Evolutionary conservation across 257 asterid genomes (phyloP).

Genomic region (Rhazya stricta): DNA sequence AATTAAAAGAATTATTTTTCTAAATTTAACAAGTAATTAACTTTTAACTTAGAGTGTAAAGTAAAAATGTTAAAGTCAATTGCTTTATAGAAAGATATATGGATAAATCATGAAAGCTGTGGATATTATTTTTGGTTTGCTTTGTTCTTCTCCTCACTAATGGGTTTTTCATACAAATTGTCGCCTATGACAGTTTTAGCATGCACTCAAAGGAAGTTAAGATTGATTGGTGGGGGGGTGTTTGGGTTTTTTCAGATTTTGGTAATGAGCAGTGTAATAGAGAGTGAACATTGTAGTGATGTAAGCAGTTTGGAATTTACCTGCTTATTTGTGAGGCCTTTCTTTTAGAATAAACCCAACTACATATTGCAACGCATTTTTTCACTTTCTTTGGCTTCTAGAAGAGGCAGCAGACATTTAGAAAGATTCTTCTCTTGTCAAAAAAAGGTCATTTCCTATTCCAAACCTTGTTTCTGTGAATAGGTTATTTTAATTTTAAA

Average conservation of each 20-base stretch:
- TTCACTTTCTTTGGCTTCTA: background rate
- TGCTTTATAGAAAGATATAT: too few species aligned
- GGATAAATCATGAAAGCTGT: too few species aligned
- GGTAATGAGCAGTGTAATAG: background rate
- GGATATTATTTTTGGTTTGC: too few species aligned
- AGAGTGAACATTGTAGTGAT: background rate
- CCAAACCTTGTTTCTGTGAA: background rate
- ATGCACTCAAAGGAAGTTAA: background rate
- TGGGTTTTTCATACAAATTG: too few species aligned
- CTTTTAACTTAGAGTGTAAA: too few species aligned
- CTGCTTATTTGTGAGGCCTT: background rate
- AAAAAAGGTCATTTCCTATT: background rate
- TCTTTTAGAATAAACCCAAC: background rate
- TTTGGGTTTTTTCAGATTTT: background rate
- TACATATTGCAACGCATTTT: background rate
- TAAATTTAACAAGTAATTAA: too few species aligned
- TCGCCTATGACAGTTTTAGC: background rate
- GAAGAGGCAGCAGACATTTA: background rate
- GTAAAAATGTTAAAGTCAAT: too few species aligned
- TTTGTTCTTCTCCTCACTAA: too few species aligned
- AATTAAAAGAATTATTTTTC: too few species aligned
- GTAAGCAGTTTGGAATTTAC: background rate
- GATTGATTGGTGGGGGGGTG: background rate
- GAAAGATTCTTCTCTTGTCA: background rate
- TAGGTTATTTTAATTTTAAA: background rate